Percentiles rank a stretch among this genome's conserved stretches.
These are phyloP conservation scores for Dendrocalamus sinicus DNA, from an alignment of 176 grass and related monocot genomes.

Conservation along the genomic window DNA sequence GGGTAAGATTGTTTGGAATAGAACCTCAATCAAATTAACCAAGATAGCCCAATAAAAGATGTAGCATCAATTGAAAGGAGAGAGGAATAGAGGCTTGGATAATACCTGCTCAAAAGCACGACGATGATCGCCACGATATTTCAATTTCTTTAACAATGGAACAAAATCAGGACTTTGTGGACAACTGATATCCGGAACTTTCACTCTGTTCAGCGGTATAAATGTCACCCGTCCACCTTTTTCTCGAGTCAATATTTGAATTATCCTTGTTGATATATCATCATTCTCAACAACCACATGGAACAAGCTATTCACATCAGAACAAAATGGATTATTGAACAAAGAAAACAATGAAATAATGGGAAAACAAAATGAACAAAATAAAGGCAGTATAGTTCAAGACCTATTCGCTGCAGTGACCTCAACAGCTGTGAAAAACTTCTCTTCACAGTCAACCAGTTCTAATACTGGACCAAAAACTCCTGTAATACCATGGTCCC, in stretches of 20 bases:
- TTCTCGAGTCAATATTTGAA: constrained; percentile 83
- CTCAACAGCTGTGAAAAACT: constrained; percentile 99
- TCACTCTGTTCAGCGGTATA: constrained; percentile 95
- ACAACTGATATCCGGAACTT: constrained; percentile 71
- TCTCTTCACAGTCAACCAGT: constrained; percentile 91
- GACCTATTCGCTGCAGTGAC: constrained; percentile 96
- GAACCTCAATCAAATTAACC: constrained; percentile 5
- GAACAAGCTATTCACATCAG: constrained; percentile 71
- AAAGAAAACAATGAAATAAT: constrained; percentile 30
- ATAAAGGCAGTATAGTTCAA: constrained; percentile 3
- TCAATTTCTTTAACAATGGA: constrained; percentile 90
- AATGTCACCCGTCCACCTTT: constrained; percentile 98
- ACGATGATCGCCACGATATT: constrained; percentile 79
- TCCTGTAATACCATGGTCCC: constrained; percentile 72
- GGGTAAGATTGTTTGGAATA: constrained; percentile 2
- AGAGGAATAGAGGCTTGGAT: constrained; percentile 3
- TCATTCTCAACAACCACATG: constrained; percentile 97
- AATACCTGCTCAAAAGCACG: constrained; percentile 89
- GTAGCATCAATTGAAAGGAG: constrained; percentile 1
- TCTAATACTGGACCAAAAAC: constrained; percentile 96
- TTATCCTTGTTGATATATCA: constrained; percentile 90
- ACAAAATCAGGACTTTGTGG: constrained; percentile 94
- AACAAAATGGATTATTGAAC: constrained; percentile 36
- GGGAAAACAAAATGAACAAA: not conserved
- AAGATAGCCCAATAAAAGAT: constrained; percentile 30